Evolutionary conservation across 345 rosid genomes (phyloP).

Genomic region (Syzygium jambos): DNA sequence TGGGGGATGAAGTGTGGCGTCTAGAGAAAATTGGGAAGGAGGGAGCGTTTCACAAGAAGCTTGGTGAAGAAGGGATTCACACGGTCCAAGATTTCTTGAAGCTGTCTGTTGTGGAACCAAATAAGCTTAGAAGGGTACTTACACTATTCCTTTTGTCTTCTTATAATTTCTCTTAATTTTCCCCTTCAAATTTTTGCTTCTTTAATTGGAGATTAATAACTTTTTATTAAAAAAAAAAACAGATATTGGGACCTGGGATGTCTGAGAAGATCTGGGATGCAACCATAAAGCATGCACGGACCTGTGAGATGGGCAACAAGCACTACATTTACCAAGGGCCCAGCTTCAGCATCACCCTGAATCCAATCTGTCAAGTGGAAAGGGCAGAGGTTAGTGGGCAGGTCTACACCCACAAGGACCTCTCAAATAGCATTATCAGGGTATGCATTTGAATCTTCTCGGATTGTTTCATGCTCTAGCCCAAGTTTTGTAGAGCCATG

Average conservation of each 20-base stretch:
- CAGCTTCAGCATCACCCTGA: constrained; percentile 24
- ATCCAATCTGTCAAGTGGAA: constrained; percentile 65
- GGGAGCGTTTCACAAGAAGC: constrained; percentile 81
- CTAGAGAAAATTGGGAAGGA: constrained; percentile 81
- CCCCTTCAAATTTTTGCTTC: background rate
- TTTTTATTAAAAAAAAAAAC: background rate
- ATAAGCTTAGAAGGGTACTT: constrained; percentile 25
- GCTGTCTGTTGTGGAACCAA: constrained; percentile 39
- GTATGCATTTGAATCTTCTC: constrained; percentile 13
- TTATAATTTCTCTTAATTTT: background rate
- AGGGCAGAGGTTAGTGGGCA: constrained; percentile 34
- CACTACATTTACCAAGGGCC: constrained; percentile 25
- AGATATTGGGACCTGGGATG: constrained; percentile 71
- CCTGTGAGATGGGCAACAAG: constrained; percentile 57
- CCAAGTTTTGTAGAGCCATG: background rate
- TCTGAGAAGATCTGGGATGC: constrained; percentile 80
- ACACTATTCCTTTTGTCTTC: background rate
- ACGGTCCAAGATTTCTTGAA: constrained; percentile 81
- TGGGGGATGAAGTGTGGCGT: constrained; percentile 85
- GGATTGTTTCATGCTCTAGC: background rate
- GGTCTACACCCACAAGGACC: constrained; percentile 20
- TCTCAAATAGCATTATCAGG: constrained; percentile 12
- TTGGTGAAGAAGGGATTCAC: constrained; percentile 23
- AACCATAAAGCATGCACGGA: constrained; percentile 66
- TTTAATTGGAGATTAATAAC: background rate